Conservation (phyloP, 306 rosid species). For the Vicia faba region DNA sequence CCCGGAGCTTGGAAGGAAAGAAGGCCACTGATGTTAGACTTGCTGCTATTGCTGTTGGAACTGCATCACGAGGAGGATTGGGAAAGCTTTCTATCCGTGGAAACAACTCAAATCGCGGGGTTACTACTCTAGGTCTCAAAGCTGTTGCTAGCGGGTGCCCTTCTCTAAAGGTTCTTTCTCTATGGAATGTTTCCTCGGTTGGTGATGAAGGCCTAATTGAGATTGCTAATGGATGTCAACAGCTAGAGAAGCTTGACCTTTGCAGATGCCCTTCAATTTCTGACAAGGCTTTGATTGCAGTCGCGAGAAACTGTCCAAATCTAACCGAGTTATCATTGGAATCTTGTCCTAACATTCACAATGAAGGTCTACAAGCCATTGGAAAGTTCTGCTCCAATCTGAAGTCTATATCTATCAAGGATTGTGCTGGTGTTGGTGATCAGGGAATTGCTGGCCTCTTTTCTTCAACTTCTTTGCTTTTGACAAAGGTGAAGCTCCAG, state of each 20-base stretch:
- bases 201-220: slow-evolving; percentile 83
- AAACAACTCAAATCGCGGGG: slow-evolving; percentile 56
- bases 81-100: slow-evolving; percentile 87
- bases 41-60: slow-evolving; percentile 88
- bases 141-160: slow-evolving; percentile 84
- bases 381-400: slow-evolving; percentile 71
- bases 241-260: slow-evolving; percentile 88
- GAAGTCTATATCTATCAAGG: slow-evolving; percentile 65
- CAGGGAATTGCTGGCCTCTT: slow-evolving; percentile 77
- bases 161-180: slow-evolving; percentile 74
- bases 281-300: slow-evolving; percentile 66
- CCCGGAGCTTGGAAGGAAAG: slow-evolving; percentile 90
- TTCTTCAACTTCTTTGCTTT: slow-evolving; percentile 56
- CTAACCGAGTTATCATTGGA: slow-evolving; percentile 71
- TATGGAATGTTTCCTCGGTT: slow-evolving; percentile 68
- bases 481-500: slow-evolving; percentile 85
- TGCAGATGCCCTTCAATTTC: slow-evolving; percentile 72
- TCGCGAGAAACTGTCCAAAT: slow-evolving; percentile 76
- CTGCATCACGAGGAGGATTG: slow-evolving; percentile 88
- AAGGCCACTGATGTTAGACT: slow-evolving; percentile 96
- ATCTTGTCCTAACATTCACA: slow-evolving; percentile 72
- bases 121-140: slow-evolving; percentile 72
- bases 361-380: slow-evolving; percentile 77
- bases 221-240: slow-evolving; percentile 73
- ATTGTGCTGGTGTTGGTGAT: slow-evolving; percentile 73